Conservation (phyloP, 176 grass and related monocot species). For the Musa troglodytarum region DNA sequence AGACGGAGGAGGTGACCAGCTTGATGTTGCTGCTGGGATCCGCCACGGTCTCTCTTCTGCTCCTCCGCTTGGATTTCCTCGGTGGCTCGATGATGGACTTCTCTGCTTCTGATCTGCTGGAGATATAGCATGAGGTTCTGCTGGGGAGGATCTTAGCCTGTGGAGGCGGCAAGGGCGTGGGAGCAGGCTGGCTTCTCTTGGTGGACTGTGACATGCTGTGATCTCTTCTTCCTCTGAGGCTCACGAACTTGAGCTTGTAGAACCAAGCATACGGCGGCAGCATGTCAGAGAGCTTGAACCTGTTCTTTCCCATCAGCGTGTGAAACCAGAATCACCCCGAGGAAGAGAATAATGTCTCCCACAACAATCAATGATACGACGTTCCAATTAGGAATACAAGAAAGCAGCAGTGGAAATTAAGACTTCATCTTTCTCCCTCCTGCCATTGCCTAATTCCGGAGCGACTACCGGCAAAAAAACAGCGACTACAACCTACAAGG, state of each 20-base stretch:
- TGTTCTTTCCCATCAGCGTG: conserved; percentile 56
- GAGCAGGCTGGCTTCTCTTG: neutral
- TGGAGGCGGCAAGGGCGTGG: neutral
- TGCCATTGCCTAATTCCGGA: no score
- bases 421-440: no score
- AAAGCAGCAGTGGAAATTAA: no score
- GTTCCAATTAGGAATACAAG: no score
- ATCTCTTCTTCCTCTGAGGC: conserved; percentile 19
- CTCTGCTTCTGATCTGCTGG: conserved; percentile 26
- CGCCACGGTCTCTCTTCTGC: conserved; percentile 24
- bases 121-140: conserved; percentile 70
- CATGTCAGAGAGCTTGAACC: conserved; percentile 84
- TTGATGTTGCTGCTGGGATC: conserved; percentile 19
- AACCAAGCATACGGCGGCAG: conserved; percentile 93
- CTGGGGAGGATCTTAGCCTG: conserved; percentile 30
- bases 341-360: no score
- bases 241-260: conserved; percentile 81
- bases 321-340: no score
- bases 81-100: conserved; percentile 33
- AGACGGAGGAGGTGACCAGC: conserved; percentile 33
- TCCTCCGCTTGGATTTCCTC: conserved; percentile 33
- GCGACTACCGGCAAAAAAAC: no score
- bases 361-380: no score
- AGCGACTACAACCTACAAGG: no score
- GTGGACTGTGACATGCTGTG: neutral